Conservation (phyloP, 352 stramenopile species). For the Globisporangium acanthophoron region DNA sequence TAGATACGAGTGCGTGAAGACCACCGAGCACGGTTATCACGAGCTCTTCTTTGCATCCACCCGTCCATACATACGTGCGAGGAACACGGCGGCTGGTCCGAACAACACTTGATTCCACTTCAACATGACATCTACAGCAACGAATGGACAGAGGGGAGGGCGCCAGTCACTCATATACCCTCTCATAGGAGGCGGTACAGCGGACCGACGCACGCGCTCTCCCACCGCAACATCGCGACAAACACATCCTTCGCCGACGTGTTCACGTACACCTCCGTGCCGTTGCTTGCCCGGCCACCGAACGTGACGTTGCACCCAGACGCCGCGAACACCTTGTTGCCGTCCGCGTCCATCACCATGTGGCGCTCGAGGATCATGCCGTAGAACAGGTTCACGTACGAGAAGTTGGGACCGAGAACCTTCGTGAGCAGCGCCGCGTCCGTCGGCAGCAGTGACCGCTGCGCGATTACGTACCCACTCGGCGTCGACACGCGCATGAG, state of each 20-base stretch:
- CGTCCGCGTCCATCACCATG: neutral
- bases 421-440: conserved; percentile 7
- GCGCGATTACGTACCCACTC: conserved; percentile 16
- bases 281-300: conserved; percentile 18
- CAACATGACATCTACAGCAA: too few relatives aligned
- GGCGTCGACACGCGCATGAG: conserved; percentile 16
- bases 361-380: conserved; percentile 15
- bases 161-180: neutral
- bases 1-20: too few relatives aligned
- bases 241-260: conserved; percentile 19
- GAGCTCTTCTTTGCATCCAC: too few relatives aligned
- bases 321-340: neutral
- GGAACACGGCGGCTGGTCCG: too few relatives aligned
- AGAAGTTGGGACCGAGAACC: conserved; percentile 9
- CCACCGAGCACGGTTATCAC: too few relatives aligned
- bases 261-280: conserved; percentile 17
- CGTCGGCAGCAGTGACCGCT: conserved; percentile 16
- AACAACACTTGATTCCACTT: too few relatives aligned
- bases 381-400: conserved; percentile 22
- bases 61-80: too few relatives aligned
- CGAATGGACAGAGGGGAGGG: neutral
- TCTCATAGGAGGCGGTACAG: conserved; percentile 1
- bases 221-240: conserved; percentile 20
- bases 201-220: conserved; percentile 6
- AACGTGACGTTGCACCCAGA: conserved; percentile 18